Percentiles rank a stretch among this genome's conserved stretches.
These are phyloP conservation scores for Ormosia semicastrata DNA, from an alignment of 306 rosid genomes.

Conservation along the genomic window DNA sequence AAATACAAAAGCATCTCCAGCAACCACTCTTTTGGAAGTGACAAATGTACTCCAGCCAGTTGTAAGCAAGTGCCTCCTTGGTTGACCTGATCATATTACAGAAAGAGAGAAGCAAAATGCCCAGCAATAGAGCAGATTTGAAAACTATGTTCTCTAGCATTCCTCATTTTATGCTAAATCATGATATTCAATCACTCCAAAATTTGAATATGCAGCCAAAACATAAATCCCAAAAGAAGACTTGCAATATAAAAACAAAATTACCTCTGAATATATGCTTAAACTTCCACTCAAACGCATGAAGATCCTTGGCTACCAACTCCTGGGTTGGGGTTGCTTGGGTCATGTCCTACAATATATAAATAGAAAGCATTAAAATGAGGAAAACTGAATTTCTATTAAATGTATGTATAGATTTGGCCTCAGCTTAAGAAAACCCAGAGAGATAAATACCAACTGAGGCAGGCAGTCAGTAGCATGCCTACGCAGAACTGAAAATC, in stretches of 20 bases:
- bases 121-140: not conserved
- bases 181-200: not conserved
- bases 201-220: not conserved
- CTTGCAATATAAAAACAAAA: not conserved
- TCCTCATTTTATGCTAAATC: not conserved
- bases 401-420: not conserved
- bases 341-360: conserved; percentile 56
- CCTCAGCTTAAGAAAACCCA: not conserved
- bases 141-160: not conserved
- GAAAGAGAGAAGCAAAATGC: not conserved
- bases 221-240: not conserved
- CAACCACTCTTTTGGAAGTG: conserved; percentile 69
- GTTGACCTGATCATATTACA: conserved; percentile 55
- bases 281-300: conserved; percentile 85
- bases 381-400: not conserved
- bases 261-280: conserved; percentile 85
- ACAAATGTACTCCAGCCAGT: conserved; percentile 94
- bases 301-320: conserved; percentile 74
- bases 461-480: conserved; percentile 89
- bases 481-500: conserved; percentile 74
- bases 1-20: conserved; percentile 84
- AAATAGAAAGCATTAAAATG: conserved; percentile 6
- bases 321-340: conserved; percentile 81
- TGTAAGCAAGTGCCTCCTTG: conserved; percentile 84
- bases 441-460: conserved; percentile 47